These are phyloP conservation scores for Pyrus bretschneideri DNA, from an alignment of 306 rosid genomes.

Conservation along the genomic window DNA sequence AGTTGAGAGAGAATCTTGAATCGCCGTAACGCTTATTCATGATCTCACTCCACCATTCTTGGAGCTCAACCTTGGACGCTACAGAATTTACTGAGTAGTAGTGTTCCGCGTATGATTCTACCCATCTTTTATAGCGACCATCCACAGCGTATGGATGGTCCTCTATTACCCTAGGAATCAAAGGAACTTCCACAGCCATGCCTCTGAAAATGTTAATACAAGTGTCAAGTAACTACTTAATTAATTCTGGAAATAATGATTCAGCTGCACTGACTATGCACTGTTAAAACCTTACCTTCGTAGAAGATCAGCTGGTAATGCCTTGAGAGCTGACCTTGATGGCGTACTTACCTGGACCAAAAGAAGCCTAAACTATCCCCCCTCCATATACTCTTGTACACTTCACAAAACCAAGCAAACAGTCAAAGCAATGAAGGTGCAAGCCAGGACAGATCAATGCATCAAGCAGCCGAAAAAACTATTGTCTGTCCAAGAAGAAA, in stretches of 20 bases:
- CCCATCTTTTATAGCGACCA: too few species aligned
- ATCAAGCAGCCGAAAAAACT: constrained; percentile 19
- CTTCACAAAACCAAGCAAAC: constrained; percentile 41
- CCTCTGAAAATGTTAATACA: constrained; percentile 52
- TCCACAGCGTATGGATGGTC: constrained; percentile 61
- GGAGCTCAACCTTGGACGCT: too few species aligned
- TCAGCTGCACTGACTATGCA: not conserved
- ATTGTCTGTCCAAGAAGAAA: constrained; percentile 62
- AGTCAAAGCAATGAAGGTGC: not conserved
- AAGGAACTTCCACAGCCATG: constrained; percentile 79
- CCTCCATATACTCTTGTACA: constrained; percentile 74
- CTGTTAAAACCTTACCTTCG: constrained; percentile 43
- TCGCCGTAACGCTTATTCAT: too few species aligned
- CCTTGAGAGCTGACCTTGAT: constrained; percentile 76
- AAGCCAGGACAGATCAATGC: not conserved
- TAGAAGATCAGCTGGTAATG: constrained; percentile 84
- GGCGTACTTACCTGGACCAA: constrained; percentile 80
- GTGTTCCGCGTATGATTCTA: too few species aligned
- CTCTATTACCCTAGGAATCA: constrained; percentile 57
- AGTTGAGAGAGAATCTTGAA: too few species aligned
- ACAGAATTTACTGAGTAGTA: too few species aligned
- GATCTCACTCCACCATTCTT: too few species aligned
- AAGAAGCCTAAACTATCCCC: constrained; percentile 77
- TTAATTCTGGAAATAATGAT: not conserved
- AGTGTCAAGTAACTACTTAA: not conserved